These are phyloP conservation scores for Aurantiochytrium sp. DNA, from an alignment of 108 stramenopile species.

Conservation along the genomic window DNA sequence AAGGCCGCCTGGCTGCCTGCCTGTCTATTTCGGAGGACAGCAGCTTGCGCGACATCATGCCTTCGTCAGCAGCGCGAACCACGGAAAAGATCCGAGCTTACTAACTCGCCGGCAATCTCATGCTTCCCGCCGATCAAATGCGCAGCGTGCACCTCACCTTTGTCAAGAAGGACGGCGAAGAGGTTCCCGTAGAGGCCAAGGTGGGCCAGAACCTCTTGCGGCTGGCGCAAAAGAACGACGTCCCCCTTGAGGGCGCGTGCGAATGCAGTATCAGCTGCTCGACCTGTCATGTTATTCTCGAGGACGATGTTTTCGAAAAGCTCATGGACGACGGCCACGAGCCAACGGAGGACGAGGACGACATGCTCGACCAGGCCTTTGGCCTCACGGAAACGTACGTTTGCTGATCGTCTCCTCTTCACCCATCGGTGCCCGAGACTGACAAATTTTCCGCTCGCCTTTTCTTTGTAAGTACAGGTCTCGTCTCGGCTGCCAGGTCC, in stretches of 20 bases:
- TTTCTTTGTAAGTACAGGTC: conserved; percentile 39
- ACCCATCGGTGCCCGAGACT: too few relatives aligned
- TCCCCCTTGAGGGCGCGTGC: conserved; percentile 66
- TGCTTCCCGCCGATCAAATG: too few relatives aligned
- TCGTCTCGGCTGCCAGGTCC: conserved; percentile 91
- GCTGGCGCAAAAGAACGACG: conserved; percentile 26
- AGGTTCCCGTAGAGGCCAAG: not conserved
- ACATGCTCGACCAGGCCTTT: conserved; percentile 98
- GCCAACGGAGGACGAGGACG: conserved; percentile 71
- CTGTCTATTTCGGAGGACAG: too few relatives aligned
- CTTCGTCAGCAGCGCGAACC: too few relatives aligned
- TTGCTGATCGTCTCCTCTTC: too few relatives aligned
- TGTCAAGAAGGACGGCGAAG: not conserved
- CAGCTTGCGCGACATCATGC: too few relatives aligned
- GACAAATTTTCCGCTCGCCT: not conserved
- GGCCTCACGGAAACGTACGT: conserved; percentile 75
- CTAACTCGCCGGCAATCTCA: too few relatives aligned
- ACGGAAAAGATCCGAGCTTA: too few relatives aligned
- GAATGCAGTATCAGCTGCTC: conserved; percentile 94
- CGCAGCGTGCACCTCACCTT: not conserved
- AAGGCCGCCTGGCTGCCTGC: too few relatives aligned
- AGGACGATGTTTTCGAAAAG: conserved; percentile 68
- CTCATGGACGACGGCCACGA: conserved; percentile 48
- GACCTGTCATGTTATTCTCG: conserved; percentile 92
- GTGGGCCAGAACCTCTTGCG: conserved; percentile 29